Conservation (phyloP, 2,329 filamentous ascomycete species). For the Pseudogymnoascus sp. region DNA sequence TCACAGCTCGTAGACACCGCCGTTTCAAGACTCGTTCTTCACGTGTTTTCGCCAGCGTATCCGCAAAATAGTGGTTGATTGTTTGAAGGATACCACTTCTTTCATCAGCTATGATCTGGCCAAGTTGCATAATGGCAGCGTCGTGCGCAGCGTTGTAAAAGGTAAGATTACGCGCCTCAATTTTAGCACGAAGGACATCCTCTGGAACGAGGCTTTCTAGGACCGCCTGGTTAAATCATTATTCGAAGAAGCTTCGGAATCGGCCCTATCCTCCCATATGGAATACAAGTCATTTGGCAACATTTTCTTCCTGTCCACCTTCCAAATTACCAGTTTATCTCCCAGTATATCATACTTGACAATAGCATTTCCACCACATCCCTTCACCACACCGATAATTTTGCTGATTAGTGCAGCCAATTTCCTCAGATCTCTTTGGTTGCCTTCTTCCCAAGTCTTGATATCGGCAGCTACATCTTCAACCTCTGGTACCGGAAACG, state of each 20-base stretch:
- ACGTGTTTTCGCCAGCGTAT: not conserved
- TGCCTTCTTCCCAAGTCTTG: conserved; percentile 30
- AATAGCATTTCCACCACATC: conserved; percentile 22
- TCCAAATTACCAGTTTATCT: conserved; percentile 24
- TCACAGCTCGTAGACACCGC: not conserved
- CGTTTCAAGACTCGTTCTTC: conserved; percentile 12
- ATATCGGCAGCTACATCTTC: conserved; percentile 31
- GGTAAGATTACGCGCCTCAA: not conserved
- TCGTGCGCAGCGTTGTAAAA: not conserved
- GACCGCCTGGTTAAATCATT: not conserved
- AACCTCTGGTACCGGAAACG: conserved; percentile 30
- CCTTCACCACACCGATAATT: conserved; percentile 27
- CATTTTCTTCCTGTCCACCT: conserved; percentile 19
- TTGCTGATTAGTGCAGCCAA: conserved; percentile 29
- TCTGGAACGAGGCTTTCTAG: not conserved
- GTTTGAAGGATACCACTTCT: conserved; percentile 1
- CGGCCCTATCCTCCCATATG: conserved; percentile 18
- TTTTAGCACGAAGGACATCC: not conserved
- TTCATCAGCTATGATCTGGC: not conserved
- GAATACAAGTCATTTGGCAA: conserved; percentile 29
- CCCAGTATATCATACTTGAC: conserved; percentile 21
- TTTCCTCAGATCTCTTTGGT: conserved; percentile 27
- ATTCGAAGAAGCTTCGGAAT: not conserved
- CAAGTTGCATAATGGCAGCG: not conserved
- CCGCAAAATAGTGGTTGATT: conserved; percentile 9